Conservation (phyloP, 495 filamentous ascomycete genomes). For the Cenococcum geophilum region DNA sequence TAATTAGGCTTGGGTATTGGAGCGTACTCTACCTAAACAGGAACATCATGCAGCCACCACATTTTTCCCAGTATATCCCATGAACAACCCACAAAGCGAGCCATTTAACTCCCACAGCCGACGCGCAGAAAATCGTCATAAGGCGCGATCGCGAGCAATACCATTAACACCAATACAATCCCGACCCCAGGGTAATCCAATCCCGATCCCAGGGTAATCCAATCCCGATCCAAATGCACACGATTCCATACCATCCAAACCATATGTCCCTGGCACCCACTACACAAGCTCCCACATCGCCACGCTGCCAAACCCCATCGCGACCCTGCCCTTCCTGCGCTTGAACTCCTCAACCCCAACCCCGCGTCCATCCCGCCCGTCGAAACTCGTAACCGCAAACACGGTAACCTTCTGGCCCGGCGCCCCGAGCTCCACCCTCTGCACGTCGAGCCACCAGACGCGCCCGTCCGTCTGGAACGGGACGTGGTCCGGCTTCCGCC, state of each 20-base stretch:
- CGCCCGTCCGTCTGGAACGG: conserved; percentile 60
- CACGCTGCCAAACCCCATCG: conserved; percentile 57
- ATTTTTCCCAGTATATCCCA: too few species aligned
- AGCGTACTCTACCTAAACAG: too few species aligned
- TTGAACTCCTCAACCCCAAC: conserved; percentile 61
- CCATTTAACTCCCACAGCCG: too few species aligned
- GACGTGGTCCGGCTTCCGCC: conserved; percentile 58
- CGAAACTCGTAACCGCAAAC: conserved; percentile 56
- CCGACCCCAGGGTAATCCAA: neutral
- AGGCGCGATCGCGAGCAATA: neutral
- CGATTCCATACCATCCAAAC: conserved; percentile 13
- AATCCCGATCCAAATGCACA: too few species aligned
- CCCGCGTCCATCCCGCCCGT: conserved; percentile 60
- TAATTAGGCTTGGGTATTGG: too few species aligned
- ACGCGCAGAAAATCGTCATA: too few species aligned
- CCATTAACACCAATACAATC: neutral
- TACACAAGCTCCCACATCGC: conserved; percentile 66
- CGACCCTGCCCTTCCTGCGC: conserved; percentile 51
- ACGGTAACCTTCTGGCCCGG: conserved; percentile 61
- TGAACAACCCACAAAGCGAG: too few species aligned
- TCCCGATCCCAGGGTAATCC: too few species aligned
- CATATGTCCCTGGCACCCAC: conserved; percentile 4
- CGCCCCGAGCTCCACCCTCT: conserved; percentile 55
- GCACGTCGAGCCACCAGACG: conserved; percentile 71
- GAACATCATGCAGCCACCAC: too few species aligned